Base-by-base conservation (phyloP, 164 flowering plant genomes). In the Warburgia ugandensis region DNA sequence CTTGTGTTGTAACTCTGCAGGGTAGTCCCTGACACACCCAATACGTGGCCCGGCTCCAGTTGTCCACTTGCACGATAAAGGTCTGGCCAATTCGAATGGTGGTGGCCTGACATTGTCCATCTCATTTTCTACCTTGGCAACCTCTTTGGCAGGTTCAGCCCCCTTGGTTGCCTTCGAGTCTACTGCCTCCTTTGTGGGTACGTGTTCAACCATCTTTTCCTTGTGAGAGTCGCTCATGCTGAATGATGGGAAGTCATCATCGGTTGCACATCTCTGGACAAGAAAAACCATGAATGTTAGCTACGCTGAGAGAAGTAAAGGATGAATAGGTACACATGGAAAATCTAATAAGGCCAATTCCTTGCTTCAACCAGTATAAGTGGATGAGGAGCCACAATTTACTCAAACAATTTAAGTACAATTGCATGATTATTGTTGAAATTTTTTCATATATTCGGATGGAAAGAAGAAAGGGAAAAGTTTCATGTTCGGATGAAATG, bases 21-120 rank as follows among this genome's bases (percentile, higher is more conserved):
- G 97, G 60, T 91, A 85, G 60, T 87, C 95, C 54, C 77, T 62
- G 2, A 91, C 95, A 58, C 94, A 87, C 1, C 86, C 85, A 32
- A 87, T 87, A 6, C 96, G 71, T 0, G 96, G 90, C 6, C 97
- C 90, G 26, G 73, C 51, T 25, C 95, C 95, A 10, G 81, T 81
- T 2, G 73, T 67, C 94, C 95, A 91, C 52, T 83, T 91, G 78
- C 86, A 67, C 0, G 87, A 73, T 67, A 84, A 52, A 2, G 71
- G 81, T 60, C 64, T 71, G 5, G 73, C 67, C 39, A 74, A 8
- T 10, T 63, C 67, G 42, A 66, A 75, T 4, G 29, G 50, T 27
- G 69, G 69, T 52, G 48, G n/a, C n/a, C n/a, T n/a, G n/a, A n/a
- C n/a, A n/a, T n/a, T 60, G 48, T 55, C 60, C 29, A 7, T 29